Evolutionary conservation across 208 protist genomes (phyloP), one percentile per base, ranked within the genome.

Genomic region (Acanthamoeba healyi): DNA sequence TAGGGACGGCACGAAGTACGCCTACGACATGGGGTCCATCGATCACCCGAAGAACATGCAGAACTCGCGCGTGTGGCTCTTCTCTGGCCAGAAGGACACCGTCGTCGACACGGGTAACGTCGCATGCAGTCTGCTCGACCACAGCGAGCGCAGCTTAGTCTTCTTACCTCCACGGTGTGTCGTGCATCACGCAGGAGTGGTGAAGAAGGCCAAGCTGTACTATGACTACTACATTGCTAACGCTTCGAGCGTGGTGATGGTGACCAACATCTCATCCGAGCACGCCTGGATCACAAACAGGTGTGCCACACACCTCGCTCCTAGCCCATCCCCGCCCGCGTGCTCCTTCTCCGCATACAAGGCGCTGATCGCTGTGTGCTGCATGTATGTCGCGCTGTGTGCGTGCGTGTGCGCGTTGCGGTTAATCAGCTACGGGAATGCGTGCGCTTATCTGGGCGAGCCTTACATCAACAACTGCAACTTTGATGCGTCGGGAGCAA

Each of bases 391-490:
- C 1, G 32, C n/a, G 10, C n/a, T 72, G 26, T 72, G 63, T 32
- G 15, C 24, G 24, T 32, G n/a, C 7, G 24, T 29, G 58, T 29
- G 15, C 24, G 58, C 17, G n/a, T 24, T 65, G n/a, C n/a, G n/a
- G n/a, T 29, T 49, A 42, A 74, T 29, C 46, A 67, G 56, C 36
- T 89, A 70, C 22, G 82, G 82, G 9, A 89, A 67, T 17, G 34
- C 51, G 34, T 89, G 82, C 82, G 56, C 44, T 22, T 49, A 61
- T 12, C 38, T 89, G 32, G 82, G 82, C 6, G 29, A 40, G 9
- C 82, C 82, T 2, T 89, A 63, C 82, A 89, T 89, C 82, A 61
- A 89, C 54, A 89, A 89, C 51, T 89, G 82, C 54, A n/a, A n/a
- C 3, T 89, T 70, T 24, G 82, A 89, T 12, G 82, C 54, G 5